These are phyloP conservation scores for Rhizopogon vulgaris DNA, from an alignment of 768 basidiomycete genomes.

Conservation along the genomic window DNA sequence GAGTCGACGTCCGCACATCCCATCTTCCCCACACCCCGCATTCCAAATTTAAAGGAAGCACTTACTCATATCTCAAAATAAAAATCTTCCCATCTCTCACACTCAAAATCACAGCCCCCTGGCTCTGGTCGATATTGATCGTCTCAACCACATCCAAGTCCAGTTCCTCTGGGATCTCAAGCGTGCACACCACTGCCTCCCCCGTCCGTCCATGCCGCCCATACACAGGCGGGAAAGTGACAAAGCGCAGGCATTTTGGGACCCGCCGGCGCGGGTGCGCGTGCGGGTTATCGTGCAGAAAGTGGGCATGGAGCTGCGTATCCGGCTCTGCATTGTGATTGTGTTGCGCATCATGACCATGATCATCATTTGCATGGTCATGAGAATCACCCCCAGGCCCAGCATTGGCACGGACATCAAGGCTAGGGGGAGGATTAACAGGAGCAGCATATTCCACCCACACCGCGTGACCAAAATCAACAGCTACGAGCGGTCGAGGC, in stretches of 20 bases:
- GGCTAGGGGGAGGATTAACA: not conserved
- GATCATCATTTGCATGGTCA: too few species aligned
- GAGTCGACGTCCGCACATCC: not conserved
- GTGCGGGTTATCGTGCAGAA: not conserved
- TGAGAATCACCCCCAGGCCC: not conserved
- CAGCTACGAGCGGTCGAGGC: constrained; percentile 67
- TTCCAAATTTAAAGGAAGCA: not conserved
- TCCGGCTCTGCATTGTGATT: not conserved
- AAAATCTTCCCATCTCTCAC: constrained; percentile 66
- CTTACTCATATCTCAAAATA: constrained; percentile 59
- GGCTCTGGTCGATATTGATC: constrained; percentile 73
- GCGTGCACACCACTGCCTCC: constrained; percentile 47
- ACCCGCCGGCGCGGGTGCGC: constrained; percentile 20
- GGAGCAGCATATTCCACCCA: constrained; percentile 59
- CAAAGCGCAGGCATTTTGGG: constrained; percentile 57
- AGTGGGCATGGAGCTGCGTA: not conserved
- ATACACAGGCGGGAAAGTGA: constrained; percentile 56
- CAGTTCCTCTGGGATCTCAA: constrained; percentile 59
- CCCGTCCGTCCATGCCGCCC: constrained; percentile 22
- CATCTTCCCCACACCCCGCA: not conserved
- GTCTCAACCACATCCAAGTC: constrained; percentile 64
- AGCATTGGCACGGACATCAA: not conserved
- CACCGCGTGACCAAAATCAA: constrained; percentile 85
- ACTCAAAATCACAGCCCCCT: constrained; percentile 66
- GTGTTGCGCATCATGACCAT: not conserved